phyloP scores from a whole-genome alignment of 169 alveolate species.

The Plasmodium cynomolgi region DNA sequence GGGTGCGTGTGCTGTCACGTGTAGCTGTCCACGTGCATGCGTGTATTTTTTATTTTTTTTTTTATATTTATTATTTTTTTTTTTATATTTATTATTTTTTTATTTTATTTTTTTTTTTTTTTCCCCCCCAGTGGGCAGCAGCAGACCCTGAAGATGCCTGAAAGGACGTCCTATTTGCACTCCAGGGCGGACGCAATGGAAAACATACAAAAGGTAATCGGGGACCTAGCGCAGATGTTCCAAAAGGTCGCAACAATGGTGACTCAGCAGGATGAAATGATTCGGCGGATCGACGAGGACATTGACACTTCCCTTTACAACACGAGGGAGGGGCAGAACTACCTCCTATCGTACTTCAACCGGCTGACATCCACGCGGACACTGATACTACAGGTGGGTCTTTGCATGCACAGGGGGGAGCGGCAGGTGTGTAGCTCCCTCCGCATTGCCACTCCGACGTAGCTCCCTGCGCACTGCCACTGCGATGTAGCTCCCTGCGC shows the following conservation, averaged over 20 bases:
- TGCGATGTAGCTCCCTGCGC: background rate
- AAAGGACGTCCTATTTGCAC: slow-evolving; percentile 33
- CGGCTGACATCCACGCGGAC: slow-evolving; percentile 37
- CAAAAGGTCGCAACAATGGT: slow-evolving; percentile 83
- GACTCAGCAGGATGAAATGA: slow-evolving; percentile 86
- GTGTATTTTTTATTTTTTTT: background rate
- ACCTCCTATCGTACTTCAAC: slow-evolving; percentile 37
- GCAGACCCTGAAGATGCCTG: slow-evolving; percentile 12
- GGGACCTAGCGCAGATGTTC: slow-evolving; percentile 85
- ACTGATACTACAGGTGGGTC: slow-evolving; percentile 43
- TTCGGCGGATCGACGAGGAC: slow-evolving; percentile 84
- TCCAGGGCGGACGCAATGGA: slow-evolving; percentile 82
- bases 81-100: background rate
- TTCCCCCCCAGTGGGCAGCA: slow-evolving; percentile 34
- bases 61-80: background rate
- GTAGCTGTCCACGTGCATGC: background rate
- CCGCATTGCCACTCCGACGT: background rate
- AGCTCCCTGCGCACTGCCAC: background rate
- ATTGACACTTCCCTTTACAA: slow-evolving; percentile 80
- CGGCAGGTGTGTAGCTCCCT: background rate
- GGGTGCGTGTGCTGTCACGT: background rate
- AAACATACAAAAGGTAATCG: slow-evolving; percentile 84
- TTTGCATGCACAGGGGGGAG: background rate
- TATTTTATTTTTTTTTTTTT: slow-evolving; percentile 6
- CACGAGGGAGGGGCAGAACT: slow-evolving; percentile 77